Percentiles rank a stretch among this genome's conserved stretches.
Evolutionary conservation across 495 filamentous ascomycete species (phyloP).

Genomic region (Aspergillus sparsus): DNA sequence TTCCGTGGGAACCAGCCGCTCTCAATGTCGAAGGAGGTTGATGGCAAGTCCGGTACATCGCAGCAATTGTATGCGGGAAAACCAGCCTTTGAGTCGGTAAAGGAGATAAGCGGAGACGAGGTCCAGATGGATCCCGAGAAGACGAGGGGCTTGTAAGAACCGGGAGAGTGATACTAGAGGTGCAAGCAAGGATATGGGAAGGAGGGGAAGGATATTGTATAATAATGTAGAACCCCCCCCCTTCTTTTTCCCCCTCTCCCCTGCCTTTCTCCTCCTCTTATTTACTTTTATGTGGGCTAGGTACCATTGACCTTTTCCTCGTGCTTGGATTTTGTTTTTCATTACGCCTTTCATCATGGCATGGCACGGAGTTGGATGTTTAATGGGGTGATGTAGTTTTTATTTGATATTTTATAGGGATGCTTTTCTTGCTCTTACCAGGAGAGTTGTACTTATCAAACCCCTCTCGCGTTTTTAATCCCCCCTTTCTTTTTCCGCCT

Average conservation of each 20-base stretch:
- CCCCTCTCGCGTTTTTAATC: neutral
- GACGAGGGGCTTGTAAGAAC: constrained; percentile 44
- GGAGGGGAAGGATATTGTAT: constrained; percentile 3
- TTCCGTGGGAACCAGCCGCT: constrained; percentile 95
- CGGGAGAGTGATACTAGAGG: too few species aligned
- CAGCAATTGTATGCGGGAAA: constrained; percentile 78
- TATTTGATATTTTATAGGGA: constrained; percentile 11
- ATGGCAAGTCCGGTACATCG: constrained; percentile 46
- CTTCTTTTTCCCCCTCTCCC: neutral
- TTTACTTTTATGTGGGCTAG: neutral
- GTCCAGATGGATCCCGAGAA: constrained; percentile 55
- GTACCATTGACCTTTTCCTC: constrained; percentile 2
- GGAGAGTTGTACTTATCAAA: constrained; percentile 6
- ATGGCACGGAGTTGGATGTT: constrained; percentile 28
- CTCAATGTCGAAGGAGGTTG: constrained; percentile 60
- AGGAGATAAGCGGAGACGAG: constrained; percentile 48
- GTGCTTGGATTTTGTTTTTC: constrained; percentile 10
- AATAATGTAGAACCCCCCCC: constrained; percentile 5
- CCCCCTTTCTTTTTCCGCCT: neutral
- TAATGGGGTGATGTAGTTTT: neutral
- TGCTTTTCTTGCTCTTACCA: too few species aligned
- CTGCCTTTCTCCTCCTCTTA: neutral
- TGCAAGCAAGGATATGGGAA: neutral
- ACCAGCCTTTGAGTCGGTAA: constrained; percentile 62
- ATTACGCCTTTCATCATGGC: constrained; percentile 15